These are phyloP conservation scores for Blumeria hordei DNA, from an alignment of 2,329 filamentous ascomycete species.

Conservation along the genomic window DNA sequence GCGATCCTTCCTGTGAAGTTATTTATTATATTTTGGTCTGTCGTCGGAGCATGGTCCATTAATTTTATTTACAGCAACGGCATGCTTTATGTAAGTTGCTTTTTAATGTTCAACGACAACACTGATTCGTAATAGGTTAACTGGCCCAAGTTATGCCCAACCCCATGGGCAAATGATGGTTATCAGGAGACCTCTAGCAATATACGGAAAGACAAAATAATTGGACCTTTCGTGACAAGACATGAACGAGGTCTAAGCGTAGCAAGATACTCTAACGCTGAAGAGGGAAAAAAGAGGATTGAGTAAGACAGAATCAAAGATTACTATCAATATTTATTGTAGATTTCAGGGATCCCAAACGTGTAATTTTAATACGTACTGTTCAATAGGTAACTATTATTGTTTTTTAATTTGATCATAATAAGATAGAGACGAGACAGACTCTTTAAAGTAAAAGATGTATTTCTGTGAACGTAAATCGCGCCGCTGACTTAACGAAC, in stretches of 20 bases:
- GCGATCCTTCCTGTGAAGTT: conserved; percentile 60
- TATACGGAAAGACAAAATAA: conserved; percentile 57
- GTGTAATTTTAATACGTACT: no score
- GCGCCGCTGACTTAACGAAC: no score
- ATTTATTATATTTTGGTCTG: conserved; percentile 57
- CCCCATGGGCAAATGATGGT: conserved; percentile 64
- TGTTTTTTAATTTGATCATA: no score
- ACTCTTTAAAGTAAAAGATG: no score
- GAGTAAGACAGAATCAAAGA: conserved; percentile 21
- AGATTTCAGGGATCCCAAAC: no score
- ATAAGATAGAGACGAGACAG: no score
- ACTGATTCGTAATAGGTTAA: conserved; percentile 44
- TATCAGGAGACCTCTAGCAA: conserved; percentile 69
- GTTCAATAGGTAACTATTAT: no score
- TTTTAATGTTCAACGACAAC: conserved; percentile 4
- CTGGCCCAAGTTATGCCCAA: conserved; percentile 90
- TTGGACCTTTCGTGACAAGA: conserved; percentile 47
- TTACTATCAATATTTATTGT: no score
- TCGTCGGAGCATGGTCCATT: conserved; percentile 43
- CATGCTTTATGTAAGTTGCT: conserved; percentile 66
- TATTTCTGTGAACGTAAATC: no score
- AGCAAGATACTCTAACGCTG: conserved; percentile 57
- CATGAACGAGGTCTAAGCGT: conserved; percentile 73
- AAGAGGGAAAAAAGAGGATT: conserved; percentile 97
- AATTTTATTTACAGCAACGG: conserved; percentile 66